Base-by-base conservation (phyloP, 2,329 filamentous ascomycete species). In the Colletotrichum plurivorum region DNA sequence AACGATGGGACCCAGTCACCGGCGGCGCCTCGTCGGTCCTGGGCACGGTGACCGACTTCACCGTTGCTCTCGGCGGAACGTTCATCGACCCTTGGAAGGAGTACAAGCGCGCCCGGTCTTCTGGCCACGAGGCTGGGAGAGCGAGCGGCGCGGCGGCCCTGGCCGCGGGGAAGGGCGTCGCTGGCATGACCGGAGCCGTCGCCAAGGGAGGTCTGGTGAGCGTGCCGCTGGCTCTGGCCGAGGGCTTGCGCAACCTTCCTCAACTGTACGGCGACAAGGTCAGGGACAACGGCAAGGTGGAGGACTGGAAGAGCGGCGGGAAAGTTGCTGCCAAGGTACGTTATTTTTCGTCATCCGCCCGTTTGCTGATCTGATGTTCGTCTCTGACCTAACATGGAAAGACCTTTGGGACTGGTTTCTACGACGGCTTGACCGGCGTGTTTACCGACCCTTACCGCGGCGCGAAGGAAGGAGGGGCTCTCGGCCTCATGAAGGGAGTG, bases 221-320 rank as follows among this genome's bases (percentile, higher is more conserved):
- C 54, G 70, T 82, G 25, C 80, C 80, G 0, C 72, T 78, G 4
- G 80, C 81, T 1, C 58, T 76, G 4, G 69, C 80, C 1, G 78
- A 82, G 59, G 80, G 80, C 0, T 69, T 82, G 13, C 75, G 76
- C 27, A 74, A 74, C 4, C 71, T 78, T 1, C 81, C 81, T 0
- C 75, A 69, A 16, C 63, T 82, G 5, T 82, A 81, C 61, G 79
- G 80, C 5, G 79, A 82, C 41, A 73, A 78, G 13, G 73, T 77
- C 2, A 72, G 74, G 39, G 72, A 78, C 6, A 74, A 80, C 51
- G 76, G 76, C 1, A 70, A 75, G 2, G 75, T 82, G 4, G 75
- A 71, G 5, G 78, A 79, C 41, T 78, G 75, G 73, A 76, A 77
- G 43, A 76, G 73, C 41, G 81, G 79, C 0, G 73, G 75, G 1